Conservation (phyloP, 495 filamentous ascomycete genomes). For the Penicillium goetzii region DNA sequence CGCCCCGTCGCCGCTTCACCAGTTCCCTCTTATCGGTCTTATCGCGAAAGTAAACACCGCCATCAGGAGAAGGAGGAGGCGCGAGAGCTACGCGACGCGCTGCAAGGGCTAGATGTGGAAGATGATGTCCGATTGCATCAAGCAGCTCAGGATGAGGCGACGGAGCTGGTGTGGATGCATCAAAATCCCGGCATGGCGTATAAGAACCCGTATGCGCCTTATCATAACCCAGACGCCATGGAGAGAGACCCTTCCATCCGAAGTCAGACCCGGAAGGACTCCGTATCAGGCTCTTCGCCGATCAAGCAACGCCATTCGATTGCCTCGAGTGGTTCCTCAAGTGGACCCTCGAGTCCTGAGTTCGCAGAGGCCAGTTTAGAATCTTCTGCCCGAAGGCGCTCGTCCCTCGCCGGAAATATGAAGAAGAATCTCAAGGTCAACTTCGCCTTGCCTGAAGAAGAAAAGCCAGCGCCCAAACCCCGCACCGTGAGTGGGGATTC, state of each 20-base stretch:
- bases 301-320: conserved; percentile 26
- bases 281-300: conserved; percentile 15
- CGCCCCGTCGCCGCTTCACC: conserved; percentile 42
- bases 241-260: conserved; percentile 54
- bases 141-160: conserved; percentile 83
- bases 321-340: conserved; percentile 32
- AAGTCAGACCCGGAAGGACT: conserved; percentile 49
- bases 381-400: conserved; percentile 19
- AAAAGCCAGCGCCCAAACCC: conserved; percentile 31
- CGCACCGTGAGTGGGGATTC: conserved; percentile 45
- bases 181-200: conserved; percentile 64
- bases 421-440: conserved; percentile 49
- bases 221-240: conserved; percentile 50
- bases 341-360: conserved; percentile 30
- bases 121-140: conserved; percentile 71
- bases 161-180: conserved; percentile 85
- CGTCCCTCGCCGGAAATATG: conserved; percentile 28
- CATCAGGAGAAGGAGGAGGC: conserved; percentile 91
- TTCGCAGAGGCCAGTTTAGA: conserved; percentile 10
- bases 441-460: conserved; percentile 44
- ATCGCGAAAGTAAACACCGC: conserved; percentile 77
- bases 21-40: conserved; percentile 70
- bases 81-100: conserved; percentile 71
- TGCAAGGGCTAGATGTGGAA: conserved; percentile 76
- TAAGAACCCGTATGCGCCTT: conserved; percentile 62